phyloP scores from a whole-genome alignment of 1,284 basidiomycete genomes.

The Apiotrichum domesticum region DNA sequence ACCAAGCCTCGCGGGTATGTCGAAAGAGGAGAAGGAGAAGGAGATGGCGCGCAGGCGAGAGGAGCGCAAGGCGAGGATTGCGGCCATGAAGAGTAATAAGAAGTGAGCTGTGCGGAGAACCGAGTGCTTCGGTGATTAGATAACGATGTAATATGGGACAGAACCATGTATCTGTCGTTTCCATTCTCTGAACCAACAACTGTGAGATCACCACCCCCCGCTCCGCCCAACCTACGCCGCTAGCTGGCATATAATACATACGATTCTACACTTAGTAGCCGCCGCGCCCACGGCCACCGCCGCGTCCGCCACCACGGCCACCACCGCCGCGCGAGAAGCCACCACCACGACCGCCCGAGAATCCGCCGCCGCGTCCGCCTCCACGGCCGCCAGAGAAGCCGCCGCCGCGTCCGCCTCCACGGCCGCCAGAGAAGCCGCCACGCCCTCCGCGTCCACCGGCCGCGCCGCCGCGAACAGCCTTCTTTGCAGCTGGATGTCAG shows the following conservation, averaged over 20 bases:
- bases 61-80: slow-evolving; percentile 61
- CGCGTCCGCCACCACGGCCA: slow-evolving; percentile 9
- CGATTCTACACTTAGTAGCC: background rate
- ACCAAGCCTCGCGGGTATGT: slow-evolving; percentile 50
- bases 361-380: slow-evolving; percentile 7
- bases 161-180: no score
- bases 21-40: slow-evolving; percentile 79
- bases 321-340: slow-evolving; percentile 5
- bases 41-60: slow-evolving; percentile 84
- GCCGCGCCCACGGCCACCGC: slow-evolving; percentile 13
- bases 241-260: background rate
- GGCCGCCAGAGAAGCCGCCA: background rate
- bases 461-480: slow-evolving; percentile 4
- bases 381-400: slow-evolving; percentile 7
- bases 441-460: slow-evolving; percentile 2
- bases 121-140: no score
- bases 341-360: slow-evolving; percentile 1
- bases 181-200: no score
- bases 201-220: no score
- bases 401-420: slow-evolving; percentile 5
- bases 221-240: background rate
- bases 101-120: background rate
- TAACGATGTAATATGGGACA: no score
- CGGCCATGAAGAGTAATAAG: slow-evolving; percentile 45
- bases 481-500: background rate